phyloP scores from a whole-genome alignment of 768 basidiomycete species.

The Podaxis mareebaensis region DNA sequence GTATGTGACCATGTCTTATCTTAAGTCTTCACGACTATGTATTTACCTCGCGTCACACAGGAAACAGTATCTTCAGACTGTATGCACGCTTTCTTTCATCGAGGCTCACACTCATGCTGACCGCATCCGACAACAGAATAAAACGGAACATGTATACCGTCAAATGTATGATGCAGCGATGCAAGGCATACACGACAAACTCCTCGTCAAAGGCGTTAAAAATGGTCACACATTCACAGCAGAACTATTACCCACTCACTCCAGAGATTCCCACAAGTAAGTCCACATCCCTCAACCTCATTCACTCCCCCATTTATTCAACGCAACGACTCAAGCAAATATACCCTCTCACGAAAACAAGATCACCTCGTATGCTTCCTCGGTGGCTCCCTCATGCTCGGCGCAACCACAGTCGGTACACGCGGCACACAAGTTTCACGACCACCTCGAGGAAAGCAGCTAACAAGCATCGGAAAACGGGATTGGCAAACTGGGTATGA shows the following conservation, averaged over 20 bases:
- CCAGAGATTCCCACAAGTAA: conserved; percentile 26
- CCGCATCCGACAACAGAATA: conserved; percentile 45
- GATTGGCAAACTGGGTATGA: conserved; percentile 87
- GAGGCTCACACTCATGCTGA: neutral
- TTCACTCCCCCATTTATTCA: neutral
- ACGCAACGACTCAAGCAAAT: conserved; percentile 44
- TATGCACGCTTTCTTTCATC: conserved; percentile 26
- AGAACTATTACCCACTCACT: conserved; percentile 69
- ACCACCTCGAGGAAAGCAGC: conserved; percentile 61
- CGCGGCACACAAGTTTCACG: conserved; percentile 52
- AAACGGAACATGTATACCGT: conserved; percentile 75
- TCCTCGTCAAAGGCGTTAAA: conserved; percentile 63
- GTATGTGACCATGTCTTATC: conserved; percentile 38
- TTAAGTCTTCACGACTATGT: neutral
- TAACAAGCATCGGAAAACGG: conserved; percentile 61
- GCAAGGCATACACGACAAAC: conserved; percentile 71
- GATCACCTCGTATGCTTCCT: conserved; percentile 97
- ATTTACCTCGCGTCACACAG: conserved; percentile 27
- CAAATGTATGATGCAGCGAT: conserved; percentile 91
- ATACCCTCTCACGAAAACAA: conserved; percentile 81
- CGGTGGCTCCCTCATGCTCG: conserved; percentile 87
- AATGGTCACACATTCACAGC: conserved; percentile 71
- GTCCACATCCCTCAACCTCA: conserved; percentile 1
- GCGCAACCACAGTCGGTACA: conserved; percentile 69
- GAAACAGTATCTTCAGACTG: conserved; percentile 87